phyloP scores from a whole-genome alignment of 1,284 basidiomycete species.

The Peniophora sp. region DNA sequence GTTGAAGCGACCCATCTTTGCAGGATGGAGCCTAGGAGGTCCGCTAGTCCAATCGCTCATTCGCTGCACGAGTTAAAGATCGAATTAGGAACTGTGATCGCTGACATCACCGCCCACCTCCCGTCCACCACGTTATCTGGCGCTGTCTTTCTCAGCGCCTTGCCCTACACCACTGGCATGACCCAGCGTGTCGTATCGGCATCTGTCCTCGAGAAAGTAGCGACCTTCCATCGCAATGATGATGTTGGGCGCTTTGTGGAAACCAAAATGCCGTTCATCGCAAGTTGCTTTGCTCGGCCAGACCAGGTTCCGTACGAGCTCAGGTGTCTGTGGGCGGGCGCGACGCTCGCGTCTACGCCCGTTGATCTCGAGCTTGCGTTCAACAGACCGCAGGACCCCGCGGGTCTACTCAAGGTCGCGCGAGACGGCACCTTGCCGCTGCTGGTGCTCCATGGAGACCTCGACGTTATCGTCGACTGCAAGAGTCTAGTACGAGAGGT shows the following conservation, averaged over 20 bases:
- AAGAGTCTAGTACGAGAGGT: slow-evolving; percentile 11
- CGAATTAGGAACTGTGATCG: slow-evolving; percentile 11
- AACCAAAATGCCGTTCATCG: slow-evolving; percentile 13
- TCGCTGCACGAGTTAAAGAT: not conserved
- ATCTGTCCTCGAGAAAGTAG: slow-evolving; percentile 8
- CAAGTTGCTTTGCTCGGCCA: slow-evolving; percentile 12
- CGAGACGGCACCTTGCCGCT: slow-evolving; percentile 13
- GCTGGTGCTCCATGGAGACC: slow-evolving; percentile 13
- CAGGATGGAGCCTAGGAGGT: slow-evolving; percentile 14
- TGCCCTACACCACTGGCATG: slow-evolving; percentile 12
- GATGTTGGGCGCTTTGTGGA: slow-evolving; percentile 11
- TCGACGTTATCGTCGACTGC: slow-evolving; percentile 14
- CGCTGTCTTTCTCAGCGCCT: slow-evolving; percentile 12
- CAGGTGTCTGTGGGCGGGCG: slow-evolving; percentile 15
- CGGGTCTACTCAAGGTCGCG: slow-evolving; percentile 13
- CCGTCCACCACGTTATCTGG: slow-evolving; percentile 12
- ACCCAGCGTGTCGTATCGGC: slow-evolving; percentile 8
- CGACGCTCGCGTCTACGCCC: slow-evolving; percentile 10
- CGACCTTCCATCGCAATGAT: slow-evolving; percentile 9
- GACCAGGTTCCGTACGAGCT: slow-evolving; percentile 10
- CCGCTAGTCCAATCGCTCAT: not conserved
- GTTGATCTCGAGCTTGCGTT: slow-evolving; percentile 7
- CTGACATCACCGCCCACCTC: slow-evolving; percentile 14
- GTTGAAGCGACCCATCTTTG: slow-evolving; percentile 15
- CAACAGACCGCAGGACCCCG: slow-evolving; percentile 11